Base-by-base conservation (phyloP, 805 yeast species). In the Nakazawaea ishiwadae region DNA sequence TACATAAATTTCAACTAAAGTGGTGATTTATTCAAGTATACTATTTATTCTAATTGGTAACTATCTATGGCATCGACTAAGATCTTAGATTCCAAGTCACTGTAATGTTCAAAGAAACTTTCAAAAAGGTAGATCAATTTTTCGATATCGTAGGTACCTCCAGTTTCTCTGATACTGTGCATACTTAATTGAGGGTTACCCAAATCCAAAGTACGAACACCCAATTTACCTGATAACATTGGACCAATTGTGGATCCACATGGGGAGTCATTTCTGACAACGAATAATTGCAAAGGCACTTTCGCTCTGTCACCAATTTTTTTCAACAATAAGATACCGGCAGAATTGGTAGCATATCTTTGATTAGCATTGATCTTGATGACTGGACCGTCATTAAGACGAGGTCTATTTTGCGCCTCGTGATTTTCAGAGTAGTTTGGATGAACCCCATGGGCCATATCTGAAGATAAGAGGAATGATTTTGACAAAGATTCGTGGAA, bases 181-280 rank as follows among this genome's bases (percentile, higher is more conserved):
- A 90, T 90, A 45, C 93, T 81, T 52, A 90, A 67, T 54, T 89
- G 93, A 1, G 96, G 95, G 54, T 86, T 87, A 44, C 98, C 98
- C 40, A 90, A 63, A 61, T 90, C 98, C 46, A 90, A 63, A 3
- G 96, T 86, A 56, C 93, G 74, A 38, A 90, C 73, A 40, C 98
- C 98, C 29, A 89, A 71, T 51, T 84, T 84, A 3, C 95, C 81
- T 27, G 96, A 83, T 44, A 91, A 67, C 61, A 90, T 85, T 16
- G 98, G 98, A 1, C 98, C 99, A 54, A 91, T 91, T 1, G 99
- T 91, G 1, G 95, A 83, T 3, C 99, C 99, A 63, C 98, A 91
- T 3, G 96, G 87, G 2, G 95, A 80, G 56, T 85, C 96, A 59
- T 91, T 93, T 42, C 91, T 76, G 20, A 84, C 95, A n/a, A 90